A percentile compares a stretch with the other conserved stretches of the same genome.
These are phyloP conservation scores for Meyerozyma carpophila DNA, from an alignment of 1,139 yeast species.

Conservation along the genomic window DNA sequence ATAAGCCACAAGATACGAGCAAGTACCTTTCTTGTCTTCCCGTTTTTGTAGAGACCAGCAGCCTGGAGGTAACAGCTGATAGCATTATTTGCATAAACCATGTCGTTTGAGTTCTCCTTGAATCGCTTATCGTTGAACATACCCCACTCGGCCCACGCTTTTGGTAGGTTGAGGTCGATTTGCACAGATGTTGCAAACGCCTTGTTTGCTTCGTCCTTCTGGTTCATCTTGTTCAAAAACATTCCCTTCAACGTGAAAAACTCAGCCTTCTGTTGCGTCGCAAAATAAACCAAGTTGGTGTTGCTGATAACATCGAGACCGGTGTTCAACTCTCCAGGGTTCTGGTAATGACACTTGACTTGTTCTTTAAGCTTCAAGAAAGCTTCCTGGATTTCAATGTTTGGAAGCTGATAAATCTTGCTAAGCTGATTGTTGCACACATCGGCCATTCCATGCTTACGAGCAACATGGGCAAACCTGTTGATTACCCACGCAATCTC, in stretches of 20 bases:
- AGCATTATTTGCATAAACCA: constrained; percentile 88
- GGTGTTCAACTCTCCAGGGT: constrained; percentile 77
- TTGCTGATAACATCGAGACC: constrained; percentile 96
- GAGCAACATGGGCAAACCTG: constrained; percentile 96
- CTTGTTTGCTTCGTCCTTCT: constrained; percentile 92
- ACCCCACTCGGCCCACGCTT: constrained; percentile 99
- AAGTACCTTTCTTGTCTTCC: constrained; percentile 80
- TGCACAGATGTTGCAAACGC: constrained; percentile 98
- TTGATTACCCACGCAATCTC: constrained; percentile 99
- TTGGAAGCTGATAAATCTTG: constrained; percentile 91
- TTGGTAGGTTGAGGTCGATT: constrained; percentile 85
- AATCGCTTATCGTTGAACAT: constrained; percentile 85
- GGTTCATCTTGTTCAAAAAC: constrained; percentile 88
- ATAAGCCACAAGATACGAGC: constrained; percentile 93
- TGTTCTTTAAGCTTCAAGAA: constrained; percentile 93
- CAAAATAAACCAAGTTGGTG: constrained; percentile 92
- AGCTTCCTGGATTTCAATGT: constrained; percentile 97
- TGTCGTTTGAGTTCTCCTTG: constrained; percentile 78
- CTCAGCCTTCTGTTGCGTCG: constrained; percentile 96
- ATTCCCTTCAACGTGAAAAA: constrained; percentile 96
- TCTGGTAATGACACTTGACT: constrained; percentile 95
- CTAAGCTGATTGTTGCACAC: constrained; percentile 92
- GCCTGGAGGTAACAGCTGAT: constrained; percentile 95
- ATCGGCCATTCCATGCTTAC: constrained; percentile 95
- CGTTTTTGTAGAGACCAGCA: constrained; percentile 90